Evolutionary conservation across 208 protist genomes (phyloP).

Genomic region (Crithidia acanthocephali): DNA sequence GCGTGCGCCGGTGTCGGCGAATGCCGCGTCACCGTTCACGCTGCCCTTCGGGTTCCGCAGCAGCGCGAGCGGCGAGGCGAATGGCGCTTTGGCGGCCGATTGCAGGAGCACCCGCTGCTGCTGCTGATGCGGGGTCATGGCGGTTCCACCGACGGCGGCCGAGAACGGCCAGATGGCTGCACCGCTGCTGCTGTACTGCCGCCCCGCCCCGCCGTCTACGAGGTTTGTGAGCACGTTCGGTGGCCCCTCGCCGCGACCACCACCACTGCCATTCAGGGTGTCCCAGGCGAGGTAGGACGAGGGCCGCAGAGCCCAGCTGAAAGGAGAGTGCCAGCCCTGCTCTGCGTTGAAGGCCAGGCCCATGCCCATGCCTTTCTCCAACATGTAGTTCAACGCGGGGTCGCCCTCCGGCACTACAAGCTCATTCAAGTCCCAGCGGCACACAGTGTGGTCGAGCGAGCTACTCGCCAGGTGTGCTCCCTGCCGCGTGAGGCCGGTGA

Average conservation of each 20-base stretch:
- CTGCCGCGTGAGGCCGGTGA: slow-evolving; percentile 42
- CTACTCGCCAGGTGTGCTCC: slow-evolving; percentile 42
- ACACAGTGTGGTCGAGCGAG: slow-evolving; percentile 50
- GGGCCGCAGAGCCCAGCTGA: slow-evolving; percentile 12
- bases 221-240: too few relatives aligned
- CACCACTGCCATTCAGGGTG: neutral
- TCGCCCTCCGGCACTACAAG: slow-evolving; percentile 18
- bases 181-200: neutral
- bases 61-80: slow-evolving; percentile 6
- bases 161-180: neutral
- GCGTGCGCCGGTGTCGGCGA: too few relatives aligned
- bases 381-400: slow-evolving; percentile 19
- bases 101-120: neutral
- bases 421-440: slow-evolving; percentile 46
- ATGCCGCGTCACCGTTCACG: neutral
- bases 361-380: slow-evolving; percentile 9
- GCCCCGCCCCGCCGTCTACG: too few relatives aligned
- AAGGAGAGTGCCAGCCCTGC: slow-evolving; percentile 5
- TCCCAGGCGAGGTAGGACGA: neutral
- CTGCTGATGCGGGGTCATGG: neutral
- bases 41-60: slow-evolving; percentile 7
- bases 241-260: neutral
- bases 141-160: neutral
- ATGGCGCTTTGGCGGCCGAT: neutral
- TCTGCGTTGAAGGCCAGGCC: neutral